These are phyloP conservation scores for Aspergillus pseudoterreus DNA, from an alignment of 2,329 filamentous ascomycete genomes.

Conservation along the genomic window DNA sequence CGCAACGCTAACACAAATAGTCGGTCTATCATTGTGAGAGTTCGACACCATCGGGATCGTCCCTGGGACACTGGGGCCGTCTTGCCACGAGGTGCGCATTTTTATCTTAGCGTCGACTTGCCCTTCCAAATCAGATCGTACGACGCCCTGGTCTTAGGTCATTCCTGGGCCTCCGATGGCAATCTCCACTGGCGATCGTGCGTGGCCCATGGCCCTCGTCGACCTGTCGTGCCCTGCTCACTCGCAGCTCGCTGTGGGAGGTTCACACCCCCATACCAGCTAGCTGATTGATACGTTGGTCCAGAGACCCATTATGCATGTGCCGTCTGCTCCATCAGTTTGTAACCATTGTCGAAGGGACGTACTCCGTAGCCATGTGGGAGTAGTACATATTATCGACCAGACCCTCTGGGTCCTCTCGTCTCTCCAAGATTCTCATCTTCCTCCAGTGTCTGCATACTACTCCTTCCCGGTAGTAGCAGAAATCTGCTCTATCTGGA, in stretches of 20 bases:
- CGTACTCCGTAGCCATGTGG: background rate
- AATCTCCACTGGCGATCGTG: slow-evolving; percentile 6
- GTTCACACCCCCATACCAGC: background rate
- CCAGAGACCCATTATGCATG: background rate
- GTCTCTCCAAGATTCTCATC: slow-evolving; percentile 10
- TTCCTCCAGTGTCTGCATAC: slow-evolving; percentile 9
- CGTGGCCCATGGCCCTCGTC: background rate
- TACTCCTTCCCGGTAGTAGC: background rate
- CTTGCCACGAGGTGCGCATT: slow-evolving; percentile 7
- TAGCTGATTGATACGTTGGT: background rate
- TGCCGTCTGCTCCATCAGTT: background rate
- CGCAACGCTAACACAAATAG: slow-evolving; percentile 2
- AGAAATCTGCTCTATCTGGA: background rate
- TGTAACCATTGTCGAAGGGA: too few species aligned
- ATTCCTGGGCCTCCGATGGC: background rate
- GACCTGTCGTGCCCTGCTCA: slow-evolving; percentile 1
- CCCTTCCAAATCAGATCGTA: slow-evolving; percentile 9
- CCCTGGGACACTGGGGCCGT: slow-evolving; percentile 2
- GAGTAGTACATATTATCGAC: slow-evolving; percentile 4
- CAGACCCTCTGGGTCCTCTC: background rate
- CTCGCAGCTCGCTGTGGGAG: background rate
- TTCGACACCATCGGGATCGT: slow-evolving; percentile 10
- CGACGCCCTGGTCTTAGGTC: slow-evolving; percentile 5
- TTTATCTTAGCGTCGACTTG: slow-evolving; percentile 4
- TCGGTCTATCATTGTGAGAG: background rate